A percentile compares a stretch with the other conserved stretches of the same genome.
phyloP scores from a whole-genome alignment of 2,329 filamentous ascomycete genomes.

The Neoascochyta sp. region DNA sequence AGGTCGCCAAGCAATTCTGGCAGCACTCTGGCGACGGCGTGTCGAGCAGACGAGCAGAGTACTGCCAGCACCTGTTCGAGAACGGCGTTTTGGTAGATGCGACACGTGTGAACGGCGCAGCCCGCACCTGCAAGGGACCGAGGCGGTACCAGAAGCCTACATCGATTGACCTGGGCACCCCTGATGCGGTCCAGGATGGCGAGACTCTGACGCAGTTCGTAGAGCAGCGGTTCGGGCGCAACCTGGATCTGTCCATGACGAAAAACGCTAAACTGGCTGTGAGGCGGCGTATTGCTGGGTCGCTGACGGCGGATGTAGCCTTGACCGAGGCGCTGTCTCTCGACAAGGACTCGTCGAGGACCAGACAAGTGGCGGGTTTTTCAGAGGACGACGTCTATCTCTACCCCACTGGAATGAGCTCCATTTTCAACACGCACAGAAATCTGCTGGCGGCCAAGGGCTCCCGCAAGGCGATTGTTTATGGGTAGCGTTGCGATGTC shows the following conservation, averaged over 20 bases:
- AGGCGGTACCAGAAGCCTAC: constrained; percentile 69
- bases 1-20: constrained; percentile 90
- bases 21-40: constrained; percentile 92
- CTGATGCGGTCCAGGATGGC: constrained; percentile 13
- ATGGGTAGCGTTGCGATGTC: constrained; percentile 52
- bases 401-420: constrained; percentile 87
- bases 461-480: constrained; percentile 74
- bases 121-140: constrained; percentile 63
- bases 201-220: constrained; percentile 63
- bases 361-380: constrained; percentile 56
- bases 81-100: constrained; percentile 62
- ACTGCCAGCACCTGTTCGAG: constrained; percentile 71
- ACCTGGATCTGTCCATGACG: constrained; percentile 75
- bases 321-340: constrained; percentile 57
- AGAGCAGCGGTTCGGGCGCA: constrained; percentile 90
- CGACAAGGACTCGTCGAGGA: constrained; percentile 42
- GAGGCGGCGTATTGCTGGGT: constrained; percentile 80
- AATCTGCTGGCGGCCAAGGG: constrained; percentile 64
- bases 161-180: constrained; percentile 45
- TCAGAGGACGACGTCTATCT: constrained; percentile 85
- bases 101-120: constrained; percentile 34
- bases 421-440: constrained; percentile 85
- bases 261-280: constrained; percentile 82
- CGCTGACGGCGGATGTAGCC: constrained; percentile 69
- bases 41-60: constrained; percentile 87